phyloP scores from a whole-genome alignment of 495 filamentous ascomycete species.

The Neurospora sp. region DNA sequence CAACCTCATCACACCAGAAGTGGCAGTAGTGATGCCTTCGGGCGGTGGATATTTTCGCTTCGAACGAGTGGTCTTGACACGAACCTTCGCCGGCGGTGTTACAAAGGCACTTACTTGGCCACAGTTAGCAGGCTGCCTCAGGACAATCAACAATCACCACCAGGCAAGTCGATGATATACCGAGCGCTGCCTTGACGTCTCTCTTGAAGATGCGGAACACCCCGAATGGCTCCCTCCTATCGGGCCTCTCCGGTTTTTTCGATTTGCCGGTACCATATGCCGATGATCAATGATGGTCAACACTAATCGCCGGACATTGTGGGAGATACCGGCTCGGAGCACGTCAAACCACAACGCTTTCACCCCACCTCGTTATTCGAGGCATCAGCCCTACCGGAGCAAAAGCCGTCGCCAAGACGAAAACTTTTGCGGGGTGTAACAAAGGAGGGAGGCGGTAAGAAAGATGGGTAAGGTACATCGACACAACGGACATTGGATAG shows the following conservation, averaged over 20 bases:
- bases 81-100: too few relatives aligned
- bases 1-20: slow-evolving; percentile 50
- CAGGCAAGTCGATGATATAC: too few relatives aligned
- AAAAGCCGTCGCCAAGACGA: background rate
- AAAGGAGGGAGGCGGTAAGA: too few relatives aligned
- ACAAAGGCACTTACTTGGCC: too few relatives aligned
- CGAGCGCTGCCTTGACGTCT: slow-evolving; percentile 32
- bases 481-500: background rate
- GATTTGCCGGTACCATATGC: background rate
- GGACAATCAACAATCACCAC: too few relatives aligned
- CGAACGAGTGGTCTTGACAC: background rate
- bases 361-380: background rate
- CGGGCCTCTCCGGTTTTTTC: background rate
- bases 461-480: background rate
- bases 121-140: too few relatives aligned
- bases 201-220: background rate
- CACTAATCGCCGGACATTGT: background rate
- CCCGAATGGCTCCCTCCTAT: background rate
- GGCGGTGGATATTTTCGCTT: slow-evolving; percentile 26
- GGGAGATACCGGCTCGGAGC: background rate
- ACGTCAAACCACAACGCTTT: background rate
- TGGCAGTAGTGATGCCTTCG: slow-evolving; percentile 47
- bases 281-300: background rate
- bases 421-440: background rate
- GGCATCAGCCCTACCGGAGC: background rate